These are phyloP conservation scores for Boletus reticuloceps DNA, from an alignment of 768 basidiomycete genomes.

Conservation along the genomic window DNA sequence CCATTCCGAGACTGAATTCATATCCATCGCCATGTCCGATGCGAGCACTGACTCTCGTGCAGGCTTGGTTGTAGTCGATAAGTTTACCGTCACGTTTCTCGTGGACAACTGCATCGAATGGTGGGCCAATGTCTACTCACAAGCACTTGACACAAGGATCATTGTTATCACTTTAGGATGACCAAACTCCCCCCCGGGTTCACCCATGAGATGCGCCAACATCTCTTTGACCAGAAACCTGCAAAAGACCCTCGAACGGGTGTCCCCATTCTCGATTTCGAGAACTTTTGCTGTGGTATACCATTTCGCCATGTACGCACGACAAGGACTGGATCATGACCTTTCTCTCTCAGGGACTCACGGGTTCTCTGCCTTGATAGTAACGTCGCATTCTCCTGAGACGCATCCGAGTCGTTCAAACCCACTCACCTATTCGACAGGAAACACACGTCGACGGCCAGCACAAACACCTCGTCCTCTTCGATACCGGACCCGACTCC, in stretches of 20 bases:
- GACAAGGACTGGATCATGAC: not conserved
- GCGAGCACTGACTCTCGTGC: constrained; percentile 7
- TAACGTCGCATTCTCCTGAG: constrained; percentile 30
- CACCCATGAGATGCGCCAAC: constrained; percentile 64
- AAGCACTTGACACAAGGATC: not conserved
- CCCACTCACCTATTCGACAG: constrained; percentile 27
- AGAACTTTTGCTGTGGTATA: constrained; percentile 68
- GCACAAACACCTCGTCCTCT: constrained; percentile 55
- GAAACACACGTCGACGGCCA: constrained; percentile 54
- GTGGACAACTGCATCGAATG: constrained; percentile 84
- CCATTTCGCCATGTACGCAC: not conserved
- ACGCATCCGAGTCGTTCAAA: not conserved
- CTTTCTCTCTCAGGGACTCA: constrained; percentile 57
- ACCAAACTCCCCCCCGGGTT: constrained; percentile 78
- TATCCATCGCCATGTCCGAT: constrained; percentile 9
- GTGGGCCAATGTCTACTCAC: constrained; percentile 33
- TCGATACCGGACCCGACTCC: constrained; percentile 84
- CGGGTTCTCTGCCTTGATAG: constrained; percentile 80
- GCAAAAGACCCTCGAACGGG: constrained; percentile 44
- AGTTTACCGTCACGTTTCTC: constrained; percentile 55
- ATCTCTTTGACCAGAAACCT: constrained; percentile 51
- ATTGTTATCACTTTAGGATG: constrained; percentile 48
- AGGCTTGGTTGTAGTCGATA: constrained; percentile 34
- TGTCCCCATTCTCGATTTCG: constrained; percentile 67
- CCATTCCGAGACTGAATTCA: no score